Percentiles rank a stretch among this genome's conserved stretches.
Evolutionary conservation across 176 grass and related monocot species (phyloP).

Genomic region (Calamus simplicifolius): DNA sequence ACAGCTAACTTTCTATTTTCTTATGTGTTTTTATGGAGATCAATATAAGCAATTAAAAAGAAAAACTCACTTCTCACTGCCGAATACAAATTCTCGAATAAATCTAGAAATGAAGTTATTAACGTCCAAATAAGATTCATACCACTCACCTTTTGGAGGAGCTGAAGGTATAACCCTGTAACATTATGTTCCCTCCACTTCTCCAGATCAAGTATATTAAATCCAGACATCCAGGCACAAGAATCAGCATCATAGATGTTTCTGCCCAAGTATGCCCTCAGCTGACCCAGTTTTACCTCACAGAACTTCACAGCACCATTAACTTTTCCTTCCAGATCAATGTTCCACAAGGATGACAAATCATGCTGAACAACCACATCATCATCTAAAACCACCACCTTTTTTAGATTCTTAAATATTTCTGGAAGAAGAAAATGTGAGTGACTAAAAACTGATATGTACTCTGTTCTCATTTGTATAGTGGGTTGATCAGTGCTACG

Average conservation of each 20-base stretch:
- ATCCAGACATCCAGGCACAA: slow-evolving; percentile 94
- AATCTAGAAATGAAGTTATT: too few species aligned
- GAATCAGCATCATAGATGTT: slow-evolving; percentile 66
- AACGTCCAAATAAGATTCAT: not conserved
- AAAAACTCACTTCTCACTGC: too few species aligned
- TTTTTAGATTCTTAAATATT: slow-evolving; percentile 93
- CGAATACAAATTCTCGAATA: too few species aligned
- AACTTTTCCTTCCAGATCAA: slow-evolving; percentile 86
- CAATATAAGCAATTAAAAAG: too few species aligned
- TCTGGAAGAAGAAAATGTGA: slow-evolving; percentile 93
- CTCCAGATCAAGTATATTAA: slow-evolving; percentile 90
- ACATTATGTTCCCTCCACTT: slow-evolving; percentile 93
- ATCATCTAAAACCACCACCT: slow-evolving; percentile 87
- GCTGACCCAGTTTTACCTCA: slow-evolving; percentile 63
- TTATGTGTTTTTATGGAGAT: too few species aligned
- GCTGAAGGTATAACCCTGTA: slow-evolving; percentile 69
- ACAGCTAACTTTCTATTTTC: too few species aligned
- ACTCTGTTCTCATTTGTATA: slow-evolving; percentile 60
- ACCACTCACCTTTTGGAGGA: slow-evolving; percentile 57
- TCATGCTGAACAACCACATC: slow-evolving; percentile 92
- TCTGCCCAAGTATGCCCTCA: slow-evolving; percentile 59
- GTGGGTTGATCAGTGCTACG: slow-evolving; percentile 54
- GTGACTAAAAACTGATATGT: slow-evolving; percentile 89
- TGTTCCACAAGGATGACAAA: slow-evolving; percentile 81
- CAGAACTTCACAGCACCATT: slow-evolving; percentile 84